Conservation (phyloP, 208 protist species). For the Herpetomonas tarakana region DNA sequence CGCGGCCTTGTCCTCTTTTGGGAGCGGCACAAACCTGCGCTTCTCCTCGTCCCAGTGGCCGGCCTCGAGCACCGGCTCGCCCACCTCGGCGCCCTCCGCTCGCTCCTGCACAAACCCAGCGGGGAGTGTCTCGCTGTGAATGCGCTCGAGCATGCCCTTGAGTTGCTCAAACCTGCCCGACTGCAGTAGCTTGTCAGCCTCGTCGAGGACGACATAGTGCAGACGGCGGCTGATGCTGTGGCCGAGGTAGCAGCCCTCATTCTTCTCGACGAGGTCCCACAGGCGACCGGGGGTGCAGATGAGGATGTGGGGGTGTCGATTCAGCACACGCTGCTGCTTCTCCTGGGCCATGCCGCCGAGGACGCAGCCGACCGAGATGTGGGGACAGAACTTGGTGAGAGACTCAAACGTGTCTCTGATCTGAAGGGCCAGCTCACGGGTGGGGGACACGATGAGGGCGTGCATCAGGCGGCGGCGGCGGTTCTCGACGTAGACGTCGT, state of each 20-base stretch:
- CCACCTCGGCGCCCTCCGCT: conserved; percentile 65
- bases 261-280: conserved; percentile 85
- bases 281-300: conserved; percentile 92
- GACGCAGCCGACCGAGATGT: conserved; percentile 69
- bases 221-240: conserved; percentile 95
- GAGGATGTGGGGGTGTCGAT: conserved; percentile 86
- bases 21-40: conserved; percentile 68
- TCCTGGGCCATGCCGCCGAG: conserved; percentile 88
- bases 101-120: conserved; percentile 74
- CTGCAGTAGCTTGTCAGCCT: conserved; percentile 99
- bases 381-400: conserved; percentile 51
- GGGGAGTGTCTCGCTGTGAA: conserved; percentile 91
- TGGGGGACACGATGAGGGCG: conserved; percentile 96
- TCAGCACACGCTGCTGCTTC: conserved; percentile 89
- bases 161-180: conserved; percentile 96
- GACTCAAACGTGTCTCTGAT: conserved; percentile 83
- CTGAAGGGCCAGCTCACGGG: conserved; percentile 97
- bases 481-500: conserved; percentile 3
- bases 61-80: conserved; percentile 40
- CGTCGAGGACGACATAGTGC: conserved; percentile 96
- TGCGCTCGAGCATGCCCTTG: conserved; percentile 95
- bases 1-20: conserved; percentile 27
- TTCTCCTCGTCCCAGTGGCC: conserved; percentile 71
- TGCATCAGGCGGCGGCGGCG: conserved; percentile 63
- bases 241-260: conserved; percentile 90